Base-by-base conservation (phyloP, 2,329 filamentous ascomycete species). In the Akanthomyces lecanii region DNA sequence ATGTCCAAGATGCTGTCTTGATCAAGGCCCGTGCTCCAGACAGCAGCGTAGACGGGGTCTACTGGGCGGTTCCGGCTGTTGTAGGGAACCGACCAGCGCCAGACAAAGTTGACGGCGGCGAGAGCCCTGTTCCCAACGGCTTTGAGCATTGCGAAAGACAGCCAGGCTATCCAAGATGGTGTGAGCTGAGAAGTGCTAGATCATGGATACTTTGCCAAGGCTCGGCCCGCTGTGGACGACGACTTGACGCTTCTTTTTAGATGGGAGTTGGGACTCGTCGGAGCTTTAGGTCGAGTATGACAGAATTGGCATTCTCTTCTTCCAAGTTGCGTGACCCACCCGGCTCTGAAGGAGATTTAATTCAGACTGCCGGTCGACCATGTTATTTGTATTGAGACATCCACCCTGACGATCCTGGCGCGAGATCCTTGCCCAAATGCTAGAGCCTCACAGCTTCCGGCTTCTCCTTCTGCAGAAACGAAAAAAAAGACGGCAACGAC, bases 81-180 rank as follows among this genome's bases (percentile, higher is more conserved):
- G 52, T 66, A 63, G 6, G 64, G 64, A 21, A 68, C 65, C 7
- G 66, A 67, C 65, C 66, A 68, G n/a, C 63, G 42, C 66, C 66
- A 67, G 25, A 68, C 45, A 16, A 66, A 63, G 21, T 42, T 61
- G 33, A 61, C 21, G 36, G 57, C 51, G 2, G 50, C 36, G 23
- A 45, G 36, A 53, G 47, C 40, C 25, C 38, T 40, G 8, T 45
- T 53, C 2, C 53, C 45, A 10, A 55, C 40, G 5, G 38, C 21
- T 55, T 48, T 55, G 40, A 62, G 14, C 50, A 62, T 55, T n/a
- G 16, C 11, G 14, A 38, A 30, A 12, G n/a, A 21, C 28, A 36
- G 7, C 16, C 16, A 8, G 5, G 18, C 36, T 14, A 12, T 52
- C 21, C 7, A 50, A 50, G 23, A 40, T 30, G 33, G 10, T 45